Percentiles rank a stretch among this genome's conserved stretches.
Conservation (phyloP, 768 basidiomycete genomes). For the Kwoniella dendrophila region DNA sequence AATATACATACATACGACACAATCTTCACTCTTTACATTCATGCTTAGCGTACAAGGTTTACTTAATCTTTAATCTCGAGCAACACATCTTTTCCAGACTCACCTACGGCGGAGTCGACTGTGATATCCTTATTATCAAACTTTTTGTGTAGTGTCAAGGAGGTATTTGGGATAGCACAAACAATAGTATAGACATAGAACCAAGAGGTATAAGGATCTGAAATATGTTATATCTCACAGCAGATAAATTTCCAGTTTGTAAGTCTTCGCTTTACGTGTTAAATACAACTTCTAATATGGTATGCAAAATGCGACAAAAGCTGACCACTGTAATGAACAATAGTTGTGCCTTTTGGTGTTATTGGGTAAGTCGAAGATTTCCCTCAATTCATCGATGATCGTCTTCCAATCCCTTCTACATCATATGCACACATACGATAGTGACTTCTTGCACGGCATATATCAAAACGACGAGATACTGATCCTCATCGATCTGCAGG, state of each 20-base stretch:
- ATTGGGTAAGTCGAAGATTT: conserved; percentile 56
- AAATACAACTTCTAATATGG: neutral
- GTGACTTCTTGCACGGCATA: too few relatives aligned
- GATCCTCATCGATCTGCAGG: conserved; percentile 57
- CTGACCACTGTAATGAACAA: conserved; percentile 7
- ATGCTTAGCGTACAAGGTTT: neutral
- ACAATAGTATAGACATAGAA: neutral
- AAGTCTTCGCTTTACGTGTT: conserved; percentile 56
- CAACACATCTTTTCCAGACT: neutral
- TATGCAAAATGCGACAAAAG: neutral
- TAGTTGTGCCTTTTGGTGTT: conserved; percentile 63
- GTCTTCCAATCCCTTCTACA: too few relatives aligned
- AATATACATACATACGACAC: too few relatives aligned
- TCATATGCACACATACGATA: too few relatives aligned
- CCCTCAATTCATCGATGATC: too few relatives aligned
- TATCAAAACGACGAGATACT: neutral
- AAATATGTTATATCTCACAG: conserved; percentile 68
- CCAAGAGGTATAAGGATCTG: neutral
- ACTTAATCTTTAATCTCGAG: neutral
- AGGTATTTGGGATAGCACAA: neutral
- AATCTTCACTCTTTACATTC: neutral
- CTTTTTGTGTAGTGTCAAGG: neutral
- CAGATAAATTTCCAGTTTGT: conserved; percentile 90
- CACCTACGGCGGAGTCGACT: conserved; percentile 2
- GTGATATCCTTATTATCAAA: neutral